Evolutionary conservation across 345 rosid species (phyloP), one percentile per base, ranked within the genome.

Genomic region (Carallia pectinifolia): DNA sequence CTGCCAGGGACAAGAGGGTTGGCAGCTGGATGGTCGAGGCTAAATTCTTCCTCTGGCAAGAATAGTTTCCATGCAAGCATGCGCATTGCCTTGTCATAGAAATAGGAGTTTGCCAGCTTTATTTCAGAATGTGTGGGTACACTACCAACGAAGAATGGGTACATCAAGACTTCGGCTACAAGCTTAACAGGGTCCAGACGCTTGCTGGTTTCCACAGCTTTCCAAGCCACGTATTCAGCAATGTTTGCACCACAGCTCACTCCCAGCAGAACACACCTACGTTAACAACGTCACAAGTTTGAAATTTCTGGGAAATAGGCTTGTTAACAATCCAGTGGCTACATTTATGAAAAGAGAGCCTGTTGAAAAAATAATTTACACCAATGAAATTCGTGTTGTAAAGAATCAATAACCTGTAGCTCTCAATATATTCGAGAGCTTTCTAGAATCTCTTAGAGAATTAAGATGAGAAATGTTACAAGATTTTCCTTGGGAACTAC

Each of bases 171-270:
- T 80, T 90, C 97, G 29, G 98, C 97, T 0, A 91, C 97, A 66
- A 94, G 90, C 76, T 91, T 94, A 50, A 94, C 85, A 69, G 97
- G 97, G 38, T 90, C 87, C 79, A 91, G 80, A 65, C 69, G 79
- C 71, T 74, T 84, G 71, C 95, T 92, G 62, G 82, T 86, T 66
- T 91, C 93, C 23, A 94, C 86, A 59, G 96, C 88, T 78, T 83
- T 85, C 27, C 86, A 83, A 64, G 96, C 81, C 65, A 90, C 92
- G 48, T 87, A 85, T 76, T 91, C 96, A 10, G 90, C 95, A 58
- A 94, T 91, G 77, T 94, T 91, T 6, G 93, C 93, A 53, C 98
- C 96, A 69, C 96, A 94, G 79, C 96, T 90, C 79, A 89, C 92
- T 30, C 98, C 98, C 67, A 94, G 95, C 59, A 94, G 88, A 71